Evolutionary conservation across 345 rosid genomes (phyloP).

Genomic region (Microthlaspi erraticum): DNA sequence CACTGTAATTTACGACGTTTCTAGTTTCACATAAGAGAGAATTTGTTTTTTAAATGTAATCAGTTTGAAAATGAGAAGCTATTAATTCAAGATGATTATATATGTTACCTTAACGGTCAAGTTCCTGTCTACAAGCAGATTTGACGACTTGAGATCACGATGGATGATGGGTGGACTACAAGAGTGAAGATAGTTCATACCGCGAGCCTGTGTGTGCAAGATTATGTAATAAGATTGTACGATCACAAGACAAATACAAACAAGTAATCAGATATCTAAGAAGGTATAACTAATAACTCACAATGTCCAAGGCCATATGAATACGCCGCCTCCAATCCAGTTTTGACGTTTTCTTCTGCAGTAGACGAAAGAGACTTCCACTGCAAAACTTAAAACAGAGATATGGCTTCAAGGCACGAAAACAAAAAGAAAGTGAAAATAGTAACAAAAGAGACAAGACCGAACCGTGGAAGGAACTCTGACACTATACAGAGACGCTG

Average conservation of each 20-base stretch:
- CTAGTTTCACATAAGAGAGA: not conserved
- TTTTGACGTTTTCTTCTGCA: conserved; percentile 75
- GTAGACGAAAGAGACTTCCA: conserved; percentile 92
- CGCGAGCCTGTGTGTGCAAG: conserved; percentile 72
- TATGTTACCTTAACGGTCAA: conserved; percentile 89
- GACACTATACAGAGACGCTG: conserved; percentile 95
- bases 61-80: conserved; percentile 1
- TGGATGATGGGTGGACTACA: conserved; percentile 92
- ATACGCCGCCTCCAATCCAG: conserved; percentile 90
- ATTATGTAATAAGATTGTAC: conserved; percentile 33
- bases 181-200: conserved; percentile 95
- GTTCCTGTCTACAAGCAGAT: conserved; percentile 91
- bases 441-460: conserved; percentile 36
- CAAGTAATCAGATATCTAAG: not conserved
- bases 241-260: not conserved
- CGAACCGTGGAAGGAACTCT: conserved; percentile 98
- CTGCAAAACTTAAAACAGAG: conserved; percentile 49
- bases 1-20: conserved; percentile 13
- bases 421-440: conserved; percentile 22
- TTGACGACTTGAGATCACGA: conserved; percentile 98
- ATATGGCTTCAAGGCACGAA: conserved; percentile 15
- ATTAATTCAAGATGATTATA: not conserved
- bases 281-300: conserved; percentile 49
- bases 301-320: conserved; percentile 89
- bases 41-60: not conserved